phyloP scores from a whole-genome alignment of 768 basidiomycete genomes.

The Amanita molliuscula region DNA sequence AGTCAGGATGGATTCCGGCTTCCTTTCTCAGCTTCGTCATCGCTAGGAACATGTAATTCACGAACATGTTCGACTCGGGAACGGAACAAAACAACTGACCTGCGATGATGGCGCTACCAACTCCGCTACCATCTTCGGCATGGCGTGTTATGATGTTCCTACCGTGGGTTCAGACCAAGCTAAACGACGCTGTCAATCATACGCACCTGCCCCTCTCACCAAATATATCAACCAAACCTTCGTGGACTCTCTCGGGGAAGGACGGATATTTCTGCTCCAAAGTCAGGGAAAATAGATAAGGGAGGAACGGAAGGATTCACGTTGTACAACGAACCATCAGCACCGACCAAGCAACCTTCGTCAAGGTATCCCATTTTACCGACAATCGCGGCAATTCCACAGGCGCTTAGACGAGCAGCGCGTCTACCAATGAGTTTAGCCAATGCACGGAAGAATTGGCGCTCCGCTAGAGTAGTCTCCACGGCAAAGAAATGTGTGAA shows the following conservation, averaged over 20 bases:
- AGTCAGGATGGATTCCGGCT: constrained; percentile 41
- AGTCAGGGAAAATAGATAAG: background rate
- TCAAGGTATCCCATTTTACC: constrained; percentile 92
- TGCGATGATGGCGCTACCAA: constrained; percentile 95
- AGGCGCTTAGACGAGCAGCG: constrained; percentile 85
- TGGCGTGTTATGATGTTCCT: constrained; percentile 72
- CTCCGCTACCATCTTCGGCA: constrained; percentile 88
- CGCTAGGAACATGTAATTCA: constrained; percentile 31
- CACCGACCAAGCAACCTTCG: constrained; percentile 81
- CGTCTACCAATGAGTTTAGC: constrained; percentile 84
- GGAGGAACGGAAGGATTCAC: constrained; percentile 29
- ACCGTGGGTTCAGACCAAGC: background rate
- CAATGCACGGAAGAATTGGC: constrained; percentile 93
- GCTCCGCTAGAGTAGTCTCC: constrained; percentile 92
- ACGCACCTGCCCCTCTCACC: constrained; percentile 89
- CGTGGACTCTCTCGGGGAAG: constrained; percentile 87
- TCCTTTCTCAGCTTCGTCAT: constrained; percentile 85
- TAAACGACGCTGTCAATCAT: background rate
- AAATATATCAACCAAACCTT: constrained; percentile 89
- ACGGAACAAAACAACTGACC: constrained; percentile 16
- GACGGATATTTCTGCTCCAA: constrained; percentile 87
- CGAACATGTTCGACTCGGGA: constrained; percentile 2
- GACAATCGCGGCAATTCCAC: constrained; percentile 95
- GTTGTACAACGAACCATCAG: constrained; percentile 93
- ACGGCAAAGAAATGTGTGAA: constrained; percentile 96